Evolutionary conservation across 73 alveolate species (phyloP), one percentile per base, ranked within the genome.

Genomic region (Paramecium caudatum): DNA sequence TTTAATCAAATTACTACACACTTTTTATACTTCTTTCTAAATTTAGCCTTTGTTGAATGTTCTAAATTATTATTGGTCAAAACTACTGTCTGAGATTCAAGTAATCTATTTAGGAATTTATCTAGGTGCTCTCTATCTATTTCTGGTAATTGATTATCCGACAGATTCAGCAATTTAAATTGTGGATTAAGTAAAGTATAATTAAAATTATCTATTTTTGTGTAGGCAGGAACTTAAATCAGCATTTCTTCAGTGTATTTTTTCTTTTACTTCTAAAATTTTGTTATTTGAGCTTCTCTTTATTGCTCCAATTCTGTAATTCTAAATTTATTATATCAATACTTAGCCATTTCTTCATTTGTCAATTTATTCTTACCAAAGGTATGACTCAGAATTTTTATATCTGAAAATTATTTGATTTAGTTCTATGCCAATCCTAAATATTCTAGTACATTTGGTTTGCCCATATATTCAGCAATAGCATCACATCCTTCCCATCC

Each of bases 171-270:
- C 19, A 41, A 39, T 21, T 41, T 74, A 43, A 74, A 74, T 37
- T 74, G 21, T 8, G 62, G 88, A 74, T 74, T 74, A 23, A 19
- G 46, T 1, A 74, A 7, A 19, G 69, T 19, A 15, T 74, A 74
- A 74, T 74, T 27, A 74, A 43, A 39, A 36, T 36, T 74, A 9
- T 74, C 88, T 3, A 74, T 43, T 45, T 74, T 74, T 13, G 21
- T 25, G 32, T 74, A 74, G 2, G 88, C 25, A 2, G 88, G 88
- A 0, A 74, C 65, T 74, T 74, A 21, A 16, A 74, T 74, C 3
- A 74, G 88, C 88, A 74, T 74, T 12, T 74, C 88, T 19, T 74
- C 88, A 9, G 88, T 74, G 43, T 74, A 74, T 74, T 74, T 74
- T 9, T 74, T 74, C 32, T 74, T 74, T 2, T 30, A 10, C 19